Evolutionary conservation across 768 basidiomycete species (phyloP).

Genomic region (Mycena latifolia): DNA sequence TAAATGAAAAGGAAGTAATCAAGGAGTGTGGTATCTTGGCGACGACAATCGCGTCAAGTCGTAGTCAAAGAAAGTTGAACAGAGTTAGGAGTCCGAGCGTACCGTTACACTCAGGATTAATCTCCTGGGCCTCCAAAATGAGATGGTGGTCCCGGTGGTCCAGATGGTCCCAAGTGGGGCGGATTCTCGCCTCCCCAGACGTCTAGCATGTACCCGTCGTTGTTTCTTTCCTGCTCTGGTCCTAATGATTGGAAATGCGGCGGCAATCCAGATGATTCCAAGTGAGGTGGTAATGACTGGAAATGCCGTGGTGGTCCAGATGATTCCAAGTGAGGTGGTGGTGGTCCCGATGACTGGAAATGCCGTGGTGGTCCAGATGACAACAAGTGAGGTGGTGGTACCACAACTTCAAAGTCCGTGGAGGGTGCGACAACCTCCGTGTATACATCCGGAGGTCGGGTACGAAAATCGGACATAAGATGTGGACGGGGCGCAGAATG

Average conservation of each 20-base stretch:
- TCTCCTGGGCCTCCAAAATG: slow-evolving; percentile 16
- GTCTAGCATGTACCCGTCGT: slow-evolving; percentile 8
- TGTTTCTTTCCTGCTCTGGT: slow-evolving; percentile 7
- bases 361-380: slow-evolving; percentile 5
- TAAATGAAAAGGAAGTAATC: slow-evolving; percentile 18
- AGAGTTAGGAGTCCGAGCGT: slow-evolving; percentile 14
- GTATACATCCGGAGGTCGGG: slow-evolving; percentile 11
- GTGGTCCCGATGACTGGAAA: background rate
- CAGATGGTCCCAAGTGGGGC: slow-evolving; percentile 13
- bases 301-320: slow-evolving; percentile 5
- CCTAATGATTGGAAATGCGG: slow-evolving; percentile 12
- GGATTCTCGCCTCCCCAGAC: slow-evolving; percentile 9
- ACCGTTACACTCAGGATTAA: slow-evolving; percentile 17
- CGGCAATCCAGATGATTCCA: slow-evolving; percentile 11
- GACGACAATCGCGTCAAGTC: slow-evolving; percentile 14
- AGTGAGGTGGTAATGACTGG: slow-evolving; percentile 11
- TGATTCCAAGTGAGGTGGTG: slow-evolving; percentile 5
- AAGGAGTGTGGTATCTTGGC: slow-evolving; percentile 10
- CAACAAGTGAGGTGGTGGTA: slow-evolving; percentile 12
- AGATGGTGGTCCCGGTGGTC: slow-evolving; percentile 15
- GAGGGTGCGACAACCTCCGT: slow-evolving; percentile 9
- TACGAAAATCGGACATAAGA: slow-evolving; percentile 11
- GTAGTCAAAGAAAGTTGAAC: slow-evolving; percentile 14
- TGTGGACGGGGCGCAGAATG: slow-evolving; percentile 11
- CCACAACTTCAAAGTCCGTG: slow-evolving; percentile 10